Evolutionary conservation across 2,329 filamentous ascomycete species (phyloP), one percentile per base, ranked within the genome.

Genomic region (Hirsutella rhossiliensis): DNA sequence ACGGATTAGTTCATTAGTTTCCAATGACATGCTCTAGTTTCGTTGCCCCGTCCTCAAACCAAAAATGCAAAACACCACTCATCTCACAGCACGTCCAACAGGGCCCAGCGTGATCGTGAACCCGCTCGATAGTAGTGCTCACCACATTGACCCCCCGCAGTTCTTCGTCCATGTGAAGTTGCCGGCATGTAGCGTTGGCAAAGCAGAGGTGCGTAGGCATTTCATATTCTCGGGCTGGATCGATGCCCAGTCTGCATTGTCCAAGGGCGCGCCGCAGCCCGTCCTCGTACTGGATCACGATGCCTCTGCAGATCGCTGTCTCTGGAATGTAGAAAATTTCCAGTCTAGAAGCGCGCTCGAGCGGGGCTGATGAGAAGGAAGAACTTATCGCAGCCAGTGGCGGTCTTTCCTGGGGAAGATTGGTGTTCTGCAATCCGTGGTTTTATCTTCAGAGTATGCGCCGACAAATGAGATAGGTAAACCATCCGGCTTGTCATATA

Each of bases 401-500:
- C 15, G 11, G 17, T 20, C 8, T 27, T 27, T 41, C 29, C 20
- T 23, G 18, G 18, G 11, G 4, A 31, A 40, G 39, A 30, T 30
- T 29, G 4, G 29, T 36, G 38, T 37, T 29, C 2, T 32, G 15
- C 23, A 29, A 29, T 20, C 17, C n/a, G 27, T 34, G 32, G 15
- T n/a, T 7, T 41, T 15, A 1, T 41, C 30, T 19, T 40, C 29
- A 30, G 43, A 40, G 32, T 17, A 34, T 29, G 38, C 43, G 38
- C 43, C 43, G 30, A 44, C 43, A 18, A 44, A 40, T 17, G 29
- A n/a, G 20, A 44, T 44, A 3, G 43, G 43, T 9, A 44, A n/a
- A 17, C 18, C 13, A 13, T 44, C 43, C n/a, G 20, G 30, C 29
- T 29, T 44, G 17, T 34, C 39, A 38, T 44, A 23, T 34, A 44